Conservation (phyloP, 305 asterid genomes). For the Fraxinus angustifolia region DNA sequence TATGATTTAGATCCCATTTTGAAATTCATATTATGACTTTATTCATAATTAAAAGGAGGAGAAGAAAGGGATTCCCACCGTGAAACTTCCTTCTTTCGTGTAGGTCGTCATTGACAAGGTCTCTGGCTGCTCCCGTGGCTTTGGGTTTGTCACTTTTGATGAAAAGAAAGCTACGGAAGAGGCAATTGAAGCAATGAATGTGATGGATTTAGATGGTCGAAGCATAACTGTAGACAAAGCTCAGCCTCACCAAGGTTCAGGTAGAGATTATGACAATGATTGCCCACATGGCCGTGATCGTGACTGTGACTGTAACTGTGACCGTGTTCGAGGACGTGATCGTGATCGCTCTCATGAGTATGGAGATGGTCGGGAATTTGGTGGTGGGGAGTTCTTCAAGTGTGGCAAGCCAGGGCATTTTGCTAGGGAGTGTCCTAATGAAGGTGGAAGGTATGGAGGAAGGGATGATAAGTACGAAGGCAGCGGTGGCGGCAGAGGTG, state of each 20-base stretch:
- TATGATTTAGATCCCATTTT: neutral
- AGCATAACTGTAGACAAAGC: constrained; percentile 77
- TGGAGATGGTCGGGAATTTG: constrained; percentile 33
- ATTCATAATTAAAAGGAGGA: neutral
- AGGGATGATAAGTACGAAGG: constrained; percentile 46
- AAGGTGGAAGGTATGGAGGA: constrained; percentile 63
- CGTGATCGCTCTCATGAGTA: too few relatives aligned
- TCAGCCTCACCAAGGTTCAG: constrained; percentile 63
- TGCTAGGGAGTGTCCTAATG: constrained; percentile 75
- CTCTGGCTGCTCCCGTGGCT: constrained; percentile 85
- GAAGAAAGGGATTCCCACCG: neutral
- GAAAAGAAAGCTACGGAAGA: constrained; percentile 49
- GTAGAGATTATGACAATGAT: constrained; percentile 54
- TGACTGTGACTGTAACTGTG: constrained; percentile 25
- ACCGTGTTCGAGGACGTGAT: too few relatives aligned
- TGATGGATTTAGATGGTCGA: constrained; percentile 77
- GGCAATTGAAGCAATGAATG: constrained; percentile 80
- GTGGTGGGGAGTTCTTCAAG: constrained; percentile 70
- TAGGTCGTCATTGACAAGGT: constrained; percentile 72
- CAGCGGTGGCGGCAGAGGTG: constrained; percentile 27
- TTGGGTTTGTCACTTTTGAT: constrained; percentile 29
- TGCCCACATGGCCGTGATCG: constrained; percentile 39
- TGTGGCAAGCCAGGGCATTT: constrained; percentile 83
- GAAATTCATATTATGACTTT: neutral
- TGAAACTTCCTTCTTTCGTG: neutral